Base-by-base conservation (phyloP, 441 rosid genomes). In the Manihot esculenta region DNA sequence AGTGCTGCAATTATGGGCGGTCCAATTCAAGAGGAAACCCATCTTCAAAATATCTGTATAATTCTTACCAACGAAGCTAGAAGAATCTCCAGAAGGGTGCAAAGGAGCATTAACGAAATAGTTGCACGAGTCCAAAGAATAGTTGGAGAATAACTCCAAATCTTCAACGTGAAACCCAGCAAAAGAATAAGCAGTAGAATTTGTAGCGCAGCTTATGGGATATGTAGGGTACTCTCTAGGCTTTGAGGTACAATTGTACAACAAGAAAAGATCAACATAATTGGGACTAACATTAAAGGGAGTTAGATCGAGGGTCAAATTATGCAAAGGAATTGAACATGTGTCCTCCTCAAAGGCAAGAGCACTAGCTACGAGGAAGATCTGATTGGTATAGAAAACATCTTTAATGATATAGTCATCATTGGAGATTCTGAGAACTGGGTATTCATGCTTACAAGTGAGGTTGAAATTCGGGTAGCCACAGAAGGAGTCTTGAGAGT, bases 21-120 rank as follows among this genome's bases (percentile, higher is more conserved):
- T 62, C 92, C 94, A 89, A 0, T 74, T 78, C 86, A 88, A 24
- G 63, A 78, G 6, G 72, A 89, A 84, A 3, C 92, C 94, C 72
- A 33, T 76, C 77, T 69, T 74, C 78, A 89, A 66, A 55, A 87
- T 67, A 5, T 81, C 72, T 13, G 0, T 44, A 30, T 76, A 84
- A 66, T 69, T 26, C 70, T 54, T 41, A 0, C 8, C 0, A 20
- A 1, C 5, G 4, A 57, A 17, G 38, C 35, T 67, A 42, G 11
- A 65, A n/a, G 8, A 1, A 61, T 21, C 38, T 7, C n/a, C 67
- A 15, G 61, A 49, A 14, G 7, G 1, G 27, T 72, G 49, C 61
- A 89, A 74, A 0, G 89, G 91, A 41, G 81, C 75, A 45, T 71
- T 71, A 17, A 80, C 87, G 7, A 27, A 59, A 59, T 63, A 48